These are phyloP conservation scores for Inonotus obliquus DNA, from an alignment of 1,284 basidiomycete genomes.

Conservation along the genomic window DNA sequence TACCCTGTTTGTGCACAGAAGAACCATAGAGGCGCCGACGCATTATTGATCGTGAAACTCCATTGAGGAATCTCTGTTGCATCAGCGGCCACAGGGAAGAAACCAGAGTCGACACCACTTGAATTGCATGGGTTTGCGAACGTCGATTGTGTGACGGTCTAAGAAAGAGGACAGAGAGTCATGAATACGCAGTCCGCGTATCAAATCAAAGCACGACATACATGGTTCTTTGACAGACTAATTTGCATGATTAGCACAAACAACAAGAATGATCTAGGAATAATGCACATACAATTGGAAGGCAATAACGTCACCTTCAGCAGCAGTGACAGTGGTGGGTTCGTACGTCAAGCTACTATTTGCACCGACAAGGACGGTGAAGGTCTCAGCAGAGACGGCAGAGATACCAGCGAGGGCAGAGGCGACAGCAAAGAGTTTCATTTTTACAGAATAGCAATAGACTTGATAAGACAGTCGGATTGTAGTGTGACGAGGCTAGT, in stretches of 20 bases:
- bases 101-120: slow-evolving; percentile 41
- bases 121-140: slow-evolving; percentile 43
- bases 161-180: slow-evolving; percentile 2
- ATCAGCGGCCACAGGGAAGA: slow-evolving; percentile 30
- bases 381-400: slow-evolving; percentile 34
- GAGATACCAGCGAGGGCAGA: slow-evolving; percentile 38
- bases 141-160: slow-evolving; percentile 56
- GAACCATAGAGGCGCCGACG: slow-evolving; percentile 37
- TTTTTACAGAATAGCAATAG: slow-evolving; percentile 27
- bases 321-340: slow-evolving; percentile 43
- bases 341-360: slow-evolving; percentile 38
- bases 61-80: slow-evolving; percentile 30
- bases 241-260: background rate
- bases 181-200: background rate
- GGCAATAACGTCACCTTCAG: slow-evolving; percentile 45
- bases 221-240: slow-evolving; percentile 35
- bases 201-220: slow-evolving; percentile 20
- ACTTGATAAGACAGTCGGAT: background rate
- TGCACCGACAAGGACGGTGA: slow-evolving; percentile 42
- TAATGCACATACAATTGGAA: slow-evolving; percentile 50
- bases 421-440: slow-evolving; percentile 46
- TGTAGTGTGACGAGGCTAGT: slow-evolving; percentile 8
- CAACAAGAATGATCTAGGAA: no score
- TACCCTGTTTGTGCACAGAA: slow-evolving; percentile 36
- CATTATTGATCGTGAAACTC: slow-evolving; percentile 34